Base-by-base conservation (phyloP, 192 early-diverging fungal species). In the Mortierella antarctica region DNA sequence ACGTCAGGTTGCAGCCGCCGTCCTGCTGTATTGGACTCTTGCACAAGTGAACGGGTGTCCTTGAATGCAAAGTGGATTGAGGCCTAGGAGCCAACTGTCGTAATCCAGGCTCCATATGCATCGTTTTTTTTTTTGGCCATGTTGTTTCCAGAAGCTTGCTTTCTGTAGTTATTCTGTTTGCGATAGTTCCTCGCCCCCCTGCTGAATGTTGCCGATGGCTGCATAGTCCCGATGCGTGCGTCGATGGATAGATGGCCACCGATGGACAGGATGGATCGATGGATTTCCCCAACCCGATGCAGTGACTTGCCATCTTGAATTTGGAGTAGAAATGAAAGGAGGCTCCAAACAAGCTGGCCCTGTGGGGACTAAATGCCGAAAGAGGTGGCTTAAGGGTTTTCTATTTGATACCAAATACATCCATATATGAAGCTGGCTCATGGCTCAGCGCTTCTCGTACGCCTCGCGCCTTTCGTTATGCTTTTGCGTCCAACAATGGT, bases 231-330 rank as follows among this genome's bases (percentile, higher is more conserved):
- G 61, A 55, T 71, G 49, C 8, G 13, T 42, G 13, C 7, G 23
- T 65, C 44, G 62, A 73, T 73, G 71, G 71, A 73, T 73, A 65
- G 62, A 73, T 65, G 44, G 41, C 12, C 7, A 5, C 0, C 13
- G 20, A 21, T 66, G 44, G 47, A 7, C 20, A 17, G 15, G n/a
- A 58, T 58, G 15, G 15, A 50, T 48, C 1, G 66, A 56, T 58
- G 44, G 31, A 31, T 31, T 31, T 3, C 39, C 21, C 31, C 53
- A 57, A 56, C 13, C 56, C 62, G 39, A 55, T 62, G 58, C 13
- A 60, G 71, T 73, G 71, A 72, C 70, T 72, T 72, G 70, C 70
- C 70, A 72, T 72, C 70, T 73, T 73, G 71, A 73, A 73, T 73
- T 56, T 73, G 71, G 71, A 73, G 71, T 73, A 48, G 62, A 73